Percentiles rank a stretch among this genome's conserved stretches.
Conservation (phyloP, 495 filamentous ascomycete species). For the Penicillium manginii region DNA sequence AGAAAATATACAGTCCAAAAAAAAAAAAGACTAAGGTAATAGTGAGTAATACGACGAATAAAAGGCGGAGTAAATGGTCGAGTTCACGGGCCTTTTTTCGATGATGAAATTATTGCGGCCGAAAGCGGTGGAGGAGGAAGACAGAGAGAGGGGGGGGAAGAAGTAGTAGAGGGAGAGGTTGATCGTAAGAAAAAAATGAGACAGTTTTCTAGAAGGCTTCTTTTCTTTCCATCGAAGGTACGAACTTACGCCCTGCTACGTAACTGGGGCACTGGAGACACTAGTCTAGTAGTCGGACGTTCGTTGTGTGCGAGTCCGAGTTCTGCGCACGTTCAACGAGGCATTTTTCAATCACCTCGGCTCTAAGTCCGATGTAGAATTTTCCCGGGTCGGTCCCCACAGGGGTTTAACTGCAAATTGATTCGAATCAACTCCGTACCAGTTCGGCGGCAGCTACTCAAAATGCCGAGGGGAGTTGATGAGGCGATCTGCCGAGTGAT, state of each 20-base stretch:
- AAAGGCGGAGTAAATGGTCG: slow-evolving; percentile 12
- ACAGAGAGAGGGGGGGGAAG: background rate
- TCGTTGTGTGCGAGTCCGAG: slow-evolving; percentile 15
- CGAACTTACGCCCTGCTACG: no score
- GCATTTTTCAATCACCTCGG: slow-evolving; percentile 19
- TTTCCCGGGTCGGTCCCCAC: slow-evolving; percentile 24
- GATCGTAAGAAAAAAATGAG: background rate
- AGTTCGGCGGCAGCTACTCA: slow-evolving; percentile 2
- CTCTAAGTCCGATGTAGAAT: slow-evolving; percentile 11
- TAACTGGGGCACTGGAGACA: no score
- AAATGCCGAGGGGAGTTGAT: slow-evolving; percentile 11
- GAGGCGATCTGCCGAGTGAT: slow-evolving; percentile 9
- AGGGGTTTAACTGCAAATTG: slow-evolving; percentile 11
- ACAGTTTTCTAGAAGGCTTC: slow-evolving; percentile 4
- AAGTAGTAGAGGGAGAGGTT: background rate
- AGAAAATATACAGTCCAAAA: background rate
- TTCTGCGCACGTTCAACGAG: slow-evolving; percentile 10
- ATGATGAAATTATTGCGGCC: slow-evolving; percentile 15
- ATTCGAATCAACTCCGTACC: slow-evolving; percentile 3
- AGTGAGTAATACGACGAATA: slow-evolving; percentile 10
- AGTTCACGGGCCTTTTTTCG: slow-evolving; percentile 13
- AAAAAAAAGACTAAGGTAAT: background rate
- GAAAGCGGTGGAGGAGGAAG: slow-evolving; percentile 19
- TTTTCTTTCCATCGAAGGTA: background rate
- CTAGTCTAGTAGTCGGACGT: slow-evolving; percentile 13